Base-by-base conservation (phyloP, 176 grass and related monocot species). In the Puya raimondii region DNA sequence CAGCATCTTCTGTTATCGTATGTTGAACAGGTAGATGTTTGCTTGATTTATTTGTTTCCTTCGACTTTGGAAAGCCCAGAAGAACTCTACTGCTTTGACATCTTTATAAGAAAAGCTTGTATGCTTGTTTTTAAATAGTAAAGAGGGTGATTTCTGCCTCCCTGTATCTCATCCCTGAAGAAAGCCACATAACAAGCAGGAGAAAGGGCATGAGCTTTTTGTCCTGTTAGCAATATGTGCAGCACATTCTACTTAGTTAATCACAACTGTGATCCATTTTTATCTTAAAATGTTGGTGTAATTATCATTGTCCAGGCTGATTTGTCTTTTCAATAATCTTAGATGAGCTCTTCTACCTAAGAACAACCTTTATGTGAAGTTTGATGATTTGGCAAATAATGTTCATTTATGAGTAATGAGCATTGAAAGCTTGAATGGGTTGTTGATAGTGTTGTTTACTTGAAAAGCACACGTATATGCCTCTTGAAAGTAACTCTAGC, bases 1-100 rank as follows among this genome's bases (percentile, higher is more conserved):
- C 82, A 83, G 12, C 94, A 97, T 88, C 94, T 92, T 71, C 83
- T 97, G 42, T 85, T 97, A 77, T 90, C 94, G 52, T 97, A 97
- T 76, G 82, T 92, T 81, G 94, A 97, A 75, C 89, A 97, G 94
- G 94, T 97, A 67, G 64, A 47, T 67, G 51, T 78, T 23, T 15
- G 12, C 52, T 59, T 59, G n/a, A 17, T 17, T 59, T 79, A 64
- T 76, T 65, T 80, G 12, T 69, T 84, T 18, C 16, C 70, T 73
- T 84, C 3, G 26, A 56, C 12, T 49, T 59, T 50, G 10, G 9
- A 8, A n/a, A 16, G 23, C 3, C 29, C 48, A 59, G 54, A 9
- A 17, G 2, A 17, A 15, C 11, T 59, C 15, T 59, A 17, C 7
- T 59, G 15, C 20, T 9, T 20, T 59, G 9, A 1, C 20, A 59